phyloP scores from a whole-genome alignment of 352 stramenopile species.

The Phytophthora pini region DNA sequence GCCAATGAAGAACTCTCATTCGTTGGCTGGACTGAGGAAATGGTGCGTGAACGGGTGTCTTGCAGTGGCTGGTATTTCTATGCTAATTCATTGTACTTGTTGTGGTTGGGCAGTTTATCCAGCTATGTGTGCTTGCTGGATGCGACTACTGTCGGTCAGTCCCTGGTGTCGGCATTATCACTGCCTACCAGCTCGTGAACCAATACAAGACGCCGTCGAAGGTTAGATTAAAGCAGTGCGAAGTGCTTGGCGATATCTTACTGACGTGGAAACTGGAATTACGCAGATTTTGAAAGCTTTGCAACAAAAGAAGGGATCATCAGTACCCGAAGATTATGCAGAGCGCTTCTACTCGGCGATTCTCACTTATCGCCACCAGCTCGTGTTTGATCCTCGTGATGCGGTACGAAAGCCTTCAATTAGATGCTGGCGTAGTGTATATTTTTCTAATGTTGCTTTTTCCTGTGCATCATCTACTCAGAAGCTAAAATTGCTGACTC shows the following conservation, averaged over 20 bases:
- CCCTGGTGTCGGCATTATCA: slow-evolving; percentile 79
- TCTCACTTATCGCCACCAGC: slow-evolving; percentile 89
- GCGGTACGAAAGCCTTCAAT: slow-evolving; percentile 36
- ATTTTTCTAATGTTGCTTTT: slow-evolving; percentile 23
- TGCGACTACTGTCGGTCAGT: slow-evolving; percentile 91
- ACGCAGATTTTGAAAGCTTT: slow-evolving; percentile 64
- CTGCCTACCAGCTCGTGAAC: slow-evolving; percentile 80
- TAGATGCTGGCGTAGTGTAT: slow-evolving; percentile 5
- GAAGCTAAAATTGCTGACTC: slow-evolving; percentile 84
- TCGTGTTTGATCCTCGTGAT: slow-evolving; percentile 86
- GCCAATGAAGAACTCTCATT: slow-evolving; percentile 87
- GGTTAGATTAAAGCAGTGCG: slow-evolving; percentile 33
- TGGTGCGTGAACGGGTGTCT: slow-evolving; percentile 48
- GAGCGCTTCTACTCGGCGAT: slow-evolving; percentile 69
- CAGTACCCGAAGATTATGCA: slow-evolving; percentile 47
- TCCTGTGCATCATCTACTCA: slow-evolving; percentile 26
- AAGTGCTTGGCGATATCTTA: background rate
- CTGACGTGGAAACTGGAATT: background rate
- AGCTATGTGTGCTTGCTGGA: slow-evolving; percentile 87
- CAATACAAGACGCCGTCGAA: slow-evolving; percentile 51
- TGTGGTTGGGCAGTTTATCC: slow-evolving; percentile 61
- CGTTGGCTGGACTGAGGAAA: slow-evolving; percentile 85
- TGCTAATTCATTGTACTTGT: background rate
- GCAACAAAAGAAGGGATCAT: slow-evolving; percentile 49
- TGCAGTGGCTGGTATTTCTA: background rate